A percentile compares a stretch with the other conserved stretches of the same genome.
These are phyloP conservation scores for Pseudogymnoascus sp. DNA, from an alignment of 2,329 filamentous ascomycete species.

Conservation along the genomic window DNA sequence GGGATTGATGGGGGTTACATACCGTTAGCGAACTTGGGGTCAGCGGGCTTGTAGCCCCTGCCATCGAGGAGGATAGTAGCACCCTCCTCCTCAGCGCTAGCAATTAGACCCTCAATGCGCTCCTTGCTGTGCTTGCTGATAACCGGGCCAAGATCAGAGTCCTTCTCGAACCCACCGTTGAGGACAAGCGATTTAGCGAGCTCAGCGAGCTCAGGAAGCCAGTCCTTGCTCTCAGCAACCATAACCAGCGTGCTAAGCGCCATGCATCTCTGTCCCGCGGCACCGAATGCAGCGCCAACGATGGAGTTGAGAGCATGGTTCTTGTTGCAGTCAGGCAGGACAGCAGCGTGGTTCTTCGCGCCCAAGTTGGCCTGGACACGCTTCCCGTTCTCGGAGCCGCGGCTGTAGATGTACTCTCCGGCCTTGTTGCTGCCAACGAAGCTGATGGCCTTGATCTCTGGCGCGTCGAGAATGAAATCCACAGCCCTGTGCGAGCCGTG, in stretches of 20 bases:
- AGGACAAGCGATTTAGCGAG: conserved; percentile 64
- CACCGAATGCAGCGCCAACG: conserved; percentile 74
- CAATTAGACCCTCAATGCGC: conserved; percentile 68
- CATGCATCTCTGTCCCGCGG: conserved; percentile 81
- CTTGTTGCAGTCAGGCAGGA: conserved; percentile 82
- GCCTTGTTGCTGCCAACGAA: conserved; percentile 85
- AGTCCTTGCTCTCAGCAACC: conserved; percentile 76
- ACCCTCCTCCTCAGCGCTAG: conserved; percentile 69
- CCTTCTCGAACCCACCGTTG: conserved; percentile 73
- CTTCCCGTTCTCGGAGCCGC: conserved; percentile 77
- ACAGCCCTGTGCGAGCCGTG: conserved; percentile 75
- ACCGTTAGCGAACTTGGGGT: conserved; percentile 65
- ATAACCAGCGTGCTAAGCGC: conserved; percentile 74
- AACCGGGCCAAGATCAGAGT: conserved; percentile 72
- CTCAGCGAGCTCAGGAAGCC: conserved; percentile 70
- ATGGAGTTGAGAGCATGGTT: conserved; percentile 82
- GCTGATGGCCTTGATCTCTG: conserved; percentile 75
- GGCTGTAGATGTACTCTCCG: conserved; percentile 75
- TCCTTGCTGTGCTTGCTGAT: conserved; percentile 72
- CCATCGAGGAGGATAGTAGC: conserved; percentile 78
- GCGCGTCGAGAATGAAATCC: conserved; percentile 79
- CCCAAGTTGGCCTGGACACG: conserved; percentile 81
- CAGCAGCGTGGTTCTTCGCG: conserved; percentile 80
- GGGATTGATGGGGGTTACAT: neutral
- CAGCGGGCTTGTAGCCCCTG: conserved; percentile 57